Evolutionary conservation across 495 filamentous ascomycete genomes (phyloP), one percentile per base, ranked within the genome.

Genomic region (Penicillium malachiteum): DNA sequence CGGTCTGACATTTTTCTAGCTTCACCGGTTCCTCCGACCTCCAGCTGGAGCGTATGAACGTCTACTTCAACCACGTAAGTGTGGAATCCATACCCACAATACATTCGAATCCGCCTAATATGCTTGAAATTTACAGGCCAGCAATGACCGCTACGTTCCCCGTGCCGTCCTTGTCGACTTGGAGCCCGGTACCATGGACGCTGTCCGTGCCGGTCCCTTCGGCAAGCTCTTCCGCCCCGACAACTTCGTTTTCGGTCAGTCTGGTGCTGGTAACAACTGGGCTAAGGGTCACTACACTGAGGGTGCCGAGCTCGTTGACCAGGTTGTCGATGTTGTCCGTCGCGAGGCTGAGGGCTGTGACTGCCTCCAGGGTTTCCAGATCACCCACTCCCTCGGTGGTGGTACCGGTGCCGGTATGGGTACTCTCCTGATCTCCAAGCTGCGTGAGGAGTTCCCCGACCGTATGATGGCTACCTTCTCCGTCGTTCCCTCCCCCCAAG

Each of bases 401-500:
- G 94, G 94, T 87, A 99, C 94, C 70, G 94, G 94, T 88, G 94
- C 94, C 73, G 94, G 94, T 89, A 99, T 99, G 94, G 94, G 94
- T 82, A 99, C 94, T 45, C 85, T 99, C 69, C 77, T 99, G 75
- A 97, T 99, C 85, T 97, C 92, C 80, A 99, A 99, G 90, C 97
- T 99, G 75, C 94, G 94, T 75, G 94, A 99, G 83, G 94, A 99
- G 81, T 99, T 99, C 84, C 94, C 94, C 69, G 94, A 99, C 82
- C 92, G 94, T 69, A 99, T 99, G 94, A 99, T 99, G 94, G 94
- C 94, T 63, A 99, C 94, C 60, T 99, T 97, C 88, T 99, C 94
- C 70, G 94, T 99, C 68, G 87, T 99, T 48, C 94, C 94, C 60
- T 97, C 94, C n/a, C n/a, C 94, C 94, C 70, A 99, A 97, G 87